Base-by-base conservation (phyloP, 23 red algal genomes). In the Gracilaria gracilis region DNA sequence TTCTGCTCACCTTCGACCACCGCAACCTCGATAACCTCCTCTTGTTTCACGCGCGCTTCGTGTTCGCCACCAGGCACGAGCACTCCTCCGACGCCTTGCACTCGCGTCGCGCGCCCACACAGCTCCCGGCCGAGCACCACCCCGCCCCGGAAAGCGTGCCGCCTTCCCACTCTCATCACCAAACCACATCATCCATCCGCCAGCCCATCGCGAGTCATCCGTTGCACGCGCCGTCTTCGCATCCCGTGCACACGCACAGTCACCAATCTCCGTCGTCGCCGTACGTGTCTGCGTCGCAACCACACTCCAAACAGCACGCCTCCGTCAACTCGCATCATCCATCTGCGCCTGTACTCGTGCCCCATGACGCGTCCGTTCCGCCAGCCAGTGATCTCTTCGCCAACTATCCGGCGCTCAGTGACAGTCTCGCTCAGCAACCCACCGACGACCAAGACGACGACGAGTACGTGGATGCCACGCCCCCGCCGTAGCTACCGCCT, bases 401-500 rank as follows among this genome's bases (percentile, higher is more conserved):
- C n/a, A 36, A 67, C 13, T 33, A 67, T 33, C 62, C 62, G 2
- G 62, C 62, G 1, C 62, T 67, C 16, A 33, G 28, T 67, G 28
- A 73, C 33, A 40, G 34, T 73, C 35, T 33, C 4, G 35, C 21
- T 6, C 67, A 78, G 7, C 8, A 66, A 15, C n/a, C n/a, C n/a
- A n/a, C n/a, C n/a, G n/a, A n/a, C n/a, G 46, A 62, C 1, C 65
- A 87, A 4, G 37, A 74, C 32, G 34, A 87, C 40, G 62, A 67
- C 16, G 83, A 87, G 13, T 89, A 74, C 31, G 85, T 89, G 21
- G 85, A 78, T 12, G 85, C 66, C 21, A 89, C 85, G 20, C 85
- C 85, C 21, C 85, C 85, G 12, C 85, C 85, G 16, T 89, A 89
- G 39, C 42, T 62, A 71, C 36, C 40, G 76, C 32, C 53, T 61